These are phyloP conservation scores for Pyrenula aspistea DNA, from an alignment of 495 filamentous ascomycete genomes.

Conservation along the genomic window DNA sequence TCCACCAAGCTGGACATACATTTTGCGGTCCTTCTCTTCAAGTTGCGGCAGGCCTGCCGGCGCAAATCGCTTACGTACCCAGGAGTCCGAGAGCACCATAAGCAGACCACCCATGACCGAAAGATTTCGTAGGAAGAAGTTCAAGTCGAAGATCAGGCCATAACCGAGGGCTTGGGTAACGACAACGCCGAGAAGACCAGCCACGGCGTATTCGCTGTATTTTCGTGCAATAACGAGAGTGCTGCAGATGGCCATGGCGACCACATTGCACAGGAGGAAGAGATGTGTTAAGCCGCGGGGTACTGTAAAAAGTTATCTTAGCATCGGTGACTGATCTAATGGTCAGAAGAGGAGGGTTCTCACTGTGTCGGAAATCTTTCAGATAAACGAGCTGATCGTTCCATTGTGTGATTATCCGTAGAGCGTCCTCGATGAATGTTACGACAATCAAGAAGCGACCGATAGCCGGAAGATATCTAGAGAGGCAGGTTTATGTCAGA, in stretches of 20 bases:
- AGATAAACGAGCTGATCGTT: conserved; percentile 88
- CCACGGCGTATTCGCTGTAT: conserved; percentile 83
- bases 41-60: conserved; percentile 88
- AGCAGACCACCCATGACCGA: conserved; percentile 92
- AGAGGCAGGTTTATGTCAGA: conserved; percentile 11
- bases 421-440: conserved; percentile 92
- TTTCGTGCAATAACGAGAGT: conserved; percentile 80
- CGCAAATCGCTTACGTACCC: conserved; percentile 94
- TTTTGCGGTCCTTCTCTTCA: conserved; percentile 98
- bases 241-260: conserved; percentile 79
- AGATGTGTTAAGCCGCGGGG: conserved; percentile 81
- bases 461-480: conserved; percentile 85
- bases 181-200: conserved; percentile 79
- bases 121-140: conserved; percentile 98
- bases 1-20: conserved; percentile 98
- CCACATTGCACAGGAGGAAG: conserved; percentile 83
- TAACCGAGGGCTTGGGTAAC: conserved; percentile 95
- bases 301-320: conserved; percentile 40
- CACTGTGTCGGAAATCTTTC: conserved; percentile 88
- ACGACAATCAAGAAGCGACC: conserved; percentile 96
- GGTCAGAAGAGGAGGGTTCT: conserved; percentile 14
- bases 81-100: conserved; percentile 96
- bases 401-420: conserved; percentile 98
- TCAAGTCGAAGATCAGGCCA: conserved; percentile 96
- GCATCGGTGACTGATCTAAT: conserved; percentile 1